Evolutionary conservation across 2,329 filamentous ascomycete genomes (phyloP).

Genomic region (Diaporthe humulicola): DNA sequence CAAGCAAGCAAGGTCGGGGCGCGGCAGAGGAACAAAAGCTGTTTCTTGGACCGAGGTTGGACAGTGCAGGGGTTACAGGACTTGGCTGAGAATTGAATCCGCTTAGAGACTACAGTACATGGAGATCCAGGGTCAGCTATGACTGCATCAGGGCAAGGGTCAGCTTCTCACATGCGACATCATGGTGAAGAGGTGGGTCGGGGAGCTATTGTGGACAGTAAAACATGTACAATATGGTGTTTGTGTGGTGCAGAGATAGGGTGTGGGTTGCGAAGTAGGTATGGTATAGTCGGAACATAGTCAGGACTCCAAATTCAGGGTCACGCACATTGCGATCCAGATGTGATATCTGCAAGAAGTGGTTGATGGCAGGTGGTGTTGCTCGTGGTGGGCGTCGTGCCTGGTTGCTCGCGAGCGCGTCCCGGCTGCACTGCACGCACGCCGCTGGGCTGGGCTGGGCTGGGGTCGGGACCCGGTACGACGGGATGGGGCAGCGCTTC

Average conservation of each 20-base stretch:
- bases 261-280: background rate
- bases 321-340: conserved; percentile 31
- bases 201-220: conserved; percentile 1
- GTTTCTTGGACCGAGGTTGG: background rate
- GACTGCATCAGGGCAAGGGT: background rate
- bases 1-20: background rate
- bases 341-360: background rate
- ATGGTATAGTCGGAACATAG: background rate
- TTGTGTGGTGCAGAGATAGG: background rate
- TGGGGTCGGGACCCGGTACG: conserved; percentile 5
- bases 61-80: conserved; percentile 3
- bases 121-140: background rate
- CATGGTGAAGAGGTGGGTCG: background rate
- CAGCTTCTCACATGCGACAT: conserved; percentile 4
- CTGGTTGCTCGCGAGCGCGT: conserved; percentile 25
- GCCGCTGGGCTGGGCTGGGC: conserved; percentile 11
- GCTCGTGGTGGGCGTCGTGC: conserved; percentile 43
- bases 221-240: conserved; percentile 14
- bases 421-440: conserved; percentile 20
- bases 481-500: conserved; percentile 21
- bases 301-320: background rate
- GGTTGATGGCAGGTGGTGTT: conserved; percentile 8
- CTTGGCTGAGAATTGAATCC: background rate
- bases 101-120: conserved; percentile 16
- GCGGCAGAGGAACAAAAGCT: conserved; percentile 6